Evolutionary conservation across 176 grass and related monocot genomes (phyloP), one percentile per base, ranked within the genome.

Genomic region (Themeda triandra): DNA sequence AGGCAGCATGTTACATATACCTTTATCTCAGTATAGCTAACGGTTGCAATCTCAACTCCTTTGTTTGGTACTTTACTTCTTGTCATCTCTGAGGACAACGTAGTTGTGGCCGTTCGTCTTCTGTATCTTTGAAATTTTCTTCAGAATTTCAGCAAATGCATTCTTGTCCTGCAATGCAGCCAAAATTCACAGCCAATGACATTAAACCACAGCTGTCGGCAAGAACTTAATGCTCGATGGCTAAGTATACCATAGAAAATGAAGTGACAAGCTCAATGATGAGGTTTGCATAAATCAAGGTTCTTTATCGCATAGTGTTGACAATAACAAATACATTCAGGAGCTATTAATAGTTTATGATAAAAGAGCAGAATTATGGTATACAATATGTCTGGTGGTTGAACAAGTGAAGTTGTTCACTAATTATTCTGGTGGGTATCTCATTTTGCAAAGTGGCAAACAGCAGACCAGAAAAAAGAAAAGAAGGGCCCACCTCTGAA

Each of bases 41-140:
- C 17, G 4, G 44, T 77, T 44, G 8, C 41, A 72, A 17, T n/a
- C 27, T 35, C 15, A 35, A 65, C 29, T 28, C 13, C 51, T 51
- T 30, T 17, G 80, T 76, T 77, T 15, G 44, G 59, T 48, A 68
- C 29, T 82, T 91, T 53, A 94, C 77, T 91, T 91, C 53, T 94
- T 90, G 75, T 90, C 88, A 29, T 90, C 89, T 85, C 89, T 84
- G 18, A 94, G 87, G 59, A 94, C 89, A 19, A 94, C 84, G 21
- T 91, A 94, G 40, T 85, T 94, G 40, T 91, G 92, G 32, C 92
- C 93, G 59, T 95, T 95, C 3, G 79, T 90, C 86, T 95, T 95
- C 82, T 95, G 93, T 83, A 95, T 95, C 79, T 92, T 95, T 0
- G 93, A 95, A 39, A 95, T 95, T 66, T 87, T 92, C 82, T 87